Conservation (phyloP, 139 green algal species). For the Tetraselmis chui region DNA sequence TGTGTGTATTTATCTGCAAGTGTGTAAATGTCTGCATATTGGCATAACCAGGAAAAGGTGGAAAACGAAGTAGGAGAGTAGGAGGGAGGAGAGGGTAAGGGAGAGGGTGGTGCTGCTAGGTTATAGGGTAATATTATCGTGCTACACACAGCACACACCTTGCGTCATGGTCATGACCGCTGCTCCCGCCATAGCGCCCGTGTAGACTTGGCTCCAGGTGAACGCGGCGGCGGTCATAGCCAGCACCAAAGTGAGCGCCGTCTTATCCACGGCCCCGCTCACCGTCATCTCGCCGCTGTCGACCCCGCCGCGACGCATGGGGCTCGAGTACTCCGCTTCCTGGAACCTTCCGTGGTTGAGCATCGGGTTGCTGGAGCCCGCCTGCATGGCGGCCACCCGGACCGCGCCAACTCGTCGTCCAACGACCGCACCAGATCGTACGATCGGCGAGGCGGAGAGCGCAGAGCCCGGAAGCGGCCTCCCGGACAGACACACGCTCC, state of each 20-base stretch:
- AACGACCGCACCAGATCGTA: too few relatives aligned
- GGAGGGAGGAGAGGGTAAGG: too few relatives aligned
- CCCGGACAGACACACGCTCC: too few relatives aligned
- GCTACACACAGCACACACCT: too few relatives aligned
- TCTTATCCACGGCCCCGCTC: constrained; percentile 40
- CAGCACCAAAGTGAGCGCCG: constrained; percentile 30
- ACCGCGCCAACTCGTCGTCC: not conserved
- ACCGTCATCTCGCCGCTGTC: constrained; percentile 7
- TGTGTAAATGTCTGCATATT: too few relatives aligned
- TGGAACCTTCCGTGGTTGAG: not conserved
- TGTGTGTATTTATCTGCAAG: too few relatives aligned
- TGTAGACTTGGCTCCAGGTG: constrained; percentile 35
- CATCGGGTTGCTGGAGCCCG: not conserved
- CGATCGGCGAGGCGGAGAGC: too few relatives aligned
- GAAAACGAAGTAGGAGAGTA: too few relatives aligned
- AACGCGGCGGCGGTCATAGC: constrained; percentile 11
- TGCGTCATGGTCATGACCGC: not conserved
- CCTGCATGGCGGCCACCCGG: not conserved
- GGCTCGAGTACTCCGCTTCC: not conserved
- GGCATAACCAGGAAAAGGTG: too few relatives aligned
- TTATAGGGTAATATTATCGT: too few relatives aligned
- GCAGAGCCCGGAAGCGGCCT: too few relatives aligned
- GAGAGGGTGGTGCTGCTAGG: too few relatives aligned
- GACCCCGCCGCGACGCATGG: not conserved
- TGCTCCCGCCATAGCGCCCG: not conserved